Conservation (phyloP, 768 basidiomycete genomes). For the Gloeophyllum trabeum region DNA sequence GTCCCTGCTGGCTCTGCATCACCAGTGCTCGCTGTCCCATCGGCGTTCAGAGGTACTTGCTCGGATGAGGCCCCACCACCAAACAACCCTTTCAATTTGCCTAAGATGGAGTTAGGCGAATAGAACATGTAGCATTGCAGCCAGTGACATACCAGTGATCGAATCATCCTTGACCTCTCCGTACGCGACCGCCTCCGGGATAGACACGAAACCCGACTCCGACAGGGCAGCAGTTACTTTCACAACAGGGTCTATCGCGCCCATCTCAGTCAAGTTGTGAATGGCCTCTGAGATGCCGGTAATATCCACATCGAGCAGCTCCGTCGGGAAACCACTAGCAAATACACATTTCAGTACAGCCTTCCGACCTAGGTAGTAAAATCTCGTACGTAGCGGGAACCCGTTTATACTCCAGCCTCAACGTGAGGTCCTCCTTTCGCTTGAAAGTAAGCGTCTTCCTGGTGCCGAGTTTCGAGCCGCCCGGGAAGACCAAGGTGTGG, state of each 20-base stretch:
- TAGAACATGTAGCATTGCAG: background rate
- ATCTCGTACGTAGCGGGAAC: conserved; percentile 45
- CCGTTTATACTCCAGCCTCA: conserved; percentile 71
- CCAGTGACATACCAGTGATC: conserved; percentile 41
- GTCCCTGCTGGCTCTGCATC: conserved; percentile 26
- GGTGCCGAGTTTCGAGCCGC: conserved; percentile 63
- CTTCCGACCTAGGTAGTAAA: conserved; percentile 1
- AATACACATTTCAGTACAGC: conserved; percentile 3
- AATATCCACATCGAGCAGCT: conserved; percentile 66
- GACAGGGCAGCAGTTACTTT: conserved; percentile 78
- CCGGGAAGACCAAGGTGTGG: conserved; percentile 65
- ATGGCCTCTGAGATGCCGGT: conserved; percentile 66
- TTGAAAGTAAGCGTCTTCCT: conserved; percentile 86
- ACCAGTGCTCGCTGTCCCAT: conserved; percentile 20
- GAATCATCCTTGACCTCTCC: conserved; percentile 80
- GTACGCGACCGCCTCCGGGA: conserved; percentile 67
- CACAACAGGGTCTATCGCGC: conserved; percentile 72
- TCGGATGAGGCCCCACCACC: conserved; percentile 41
- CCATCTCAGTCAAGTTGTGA: conserved; percentile 73
- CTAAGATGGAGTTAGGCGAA: conserved; percentile 22
- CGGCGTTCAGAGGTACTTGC: too few species aligned
- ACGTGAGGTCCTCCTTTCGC: conserved; percentile 70
- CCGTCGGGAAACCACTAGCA: conserved; percentile 56
- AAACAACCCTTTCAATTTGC: conserved; percentile 84
- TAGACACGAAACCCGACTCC: conserved; percentile 78